Conservation (phyloP, 2,329 filamentous ascomycete genomes). For the Rhynchosporium secalis region DNA sequence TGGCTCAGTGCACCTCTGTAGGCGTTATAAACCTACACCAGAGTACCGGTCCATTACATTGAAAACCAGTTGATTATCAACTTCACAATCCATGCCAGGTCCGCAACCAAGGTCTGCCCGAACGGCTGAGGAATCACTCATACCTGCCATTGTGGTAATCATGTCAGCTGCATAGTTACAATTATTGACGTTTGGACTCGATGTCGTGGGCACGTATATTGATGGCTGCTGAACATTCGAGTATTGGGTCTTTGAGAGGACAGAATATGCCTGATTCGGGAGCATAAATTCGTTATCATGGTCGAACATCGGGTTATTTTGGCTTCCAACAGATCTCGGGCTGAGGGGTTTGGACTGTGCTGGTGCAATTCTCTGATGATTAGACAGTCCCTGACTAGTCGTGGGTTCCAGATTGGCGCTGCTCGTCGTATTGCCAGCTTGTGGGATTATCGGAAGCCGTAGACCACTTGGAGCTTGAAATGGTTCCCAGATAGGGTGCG, state of each 20-base stretch:
- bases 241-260: slow-evolving; percentile 21
- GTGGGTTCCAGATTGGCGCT: slow-evolving; percentile 21
- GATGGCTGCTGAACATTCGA: slow-evolving; percentile 19
- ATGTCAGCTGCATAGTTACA: slow-evolving; percentile 46
- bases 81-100: slow-evolving; percentile 43
- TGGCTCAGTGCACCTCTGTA: slow-evolving; percentile 6
- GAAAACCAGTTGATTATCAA: slow-evolving; percentile 46
- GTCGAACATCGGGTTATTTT: slow-evolving; percentile 30
- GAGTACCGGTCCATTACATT: slow-evolving; percentile 48
- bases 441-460: slow-evolving; percentile 18
- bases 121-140: slow-evolving; percentile 39
- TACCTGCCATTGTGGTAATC: slow-evolving; percentile 46
- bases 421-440: slow-evolving; percentile 24
- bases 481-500: slow-evolving; percentile 33
- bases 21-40: slow-evolving; percentile 30
- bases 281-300: slow-evolving; percentile 28
- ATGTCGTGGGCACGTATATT: slow-evolving; percentile 25
- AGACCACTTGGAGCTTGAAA: slow-evolving; percentile 22
- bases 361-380: slow-evolving; percentile 25
- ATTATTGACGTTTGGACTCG: slow-evolving; percentile 34
- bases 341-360: slow-evolving; percentile 25
- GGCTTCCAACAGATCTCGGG: slow-evolving; percentile 20
- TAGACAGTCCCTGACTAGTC: slow-evolving; percentile 16
- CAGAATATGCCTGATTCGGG: slow-evolving; percentile 21
- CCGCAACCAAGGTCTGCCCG: slow-evolving; percentile 45